These are phyloP conservation scores for Rhypophila decipiens DNA, from an alignment of 495 filamentous ascomycete species.

Conservation along the genomic window DNA sequence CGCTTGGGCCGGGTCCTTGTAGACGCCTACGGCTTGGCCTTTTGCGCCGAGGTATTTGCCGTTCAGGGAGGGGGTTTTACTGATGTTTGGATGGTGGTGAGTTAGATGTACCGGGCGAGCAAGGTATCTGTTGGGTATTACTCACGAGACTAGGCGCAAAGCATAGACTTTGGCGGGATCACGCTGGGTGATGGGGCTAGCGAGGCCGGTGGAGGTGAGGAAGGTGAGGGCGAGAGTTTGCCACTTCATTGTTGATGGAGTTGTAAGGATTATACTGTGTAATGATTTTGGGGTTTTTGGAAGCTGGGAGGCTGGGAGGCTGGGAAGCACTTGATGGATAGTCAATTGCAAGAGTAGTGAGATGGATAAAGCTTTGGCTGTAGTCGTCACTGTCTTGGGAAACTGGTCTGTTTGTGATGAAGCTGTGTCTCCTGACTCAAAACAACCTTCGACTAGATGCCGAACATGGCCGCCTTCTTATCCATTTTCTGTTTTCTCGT, in stretches of 20 bases:
- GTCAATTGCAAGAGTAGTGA: background rate
- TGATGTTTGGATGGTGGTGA: background rate
- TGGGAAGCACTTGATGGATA: background rate
- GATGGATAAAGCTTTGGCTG: background rate
- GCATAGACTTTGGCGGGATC: background rate
- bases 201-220: slow-evolving; percentile 2
- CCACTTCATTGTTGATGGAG: slow-evolving; percentile 6
- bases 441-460: background rate
- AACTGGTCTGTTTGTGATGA: background rate
- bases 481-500: background rate
- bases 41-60: slow-evolving; percentile 5
- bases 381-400: background rate
- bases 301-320: background rate
- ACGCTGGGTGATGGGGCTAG: background rate
- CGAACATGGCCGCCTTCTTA: background rate
- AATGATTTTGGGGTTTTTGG: background rate
- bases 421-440: background rate
- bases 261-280: background rate
- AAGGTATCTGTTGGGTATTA: background rate
- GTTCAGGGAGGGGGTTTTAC: background rate
- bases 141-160: slow-evolving; percentile 5
- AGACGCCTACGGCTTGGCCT: slow-evolving; percentile 2
- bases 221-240: slow-evolving; percentile 1
- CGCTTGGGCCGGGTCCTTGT: background rate
- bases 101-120: too few relatives aligned